A percentile compares a stretch with the other conserved stretches of the same genome.
Conservation (phyloP, 805 yeast species). For the Ogataea philodendri region DNA sequence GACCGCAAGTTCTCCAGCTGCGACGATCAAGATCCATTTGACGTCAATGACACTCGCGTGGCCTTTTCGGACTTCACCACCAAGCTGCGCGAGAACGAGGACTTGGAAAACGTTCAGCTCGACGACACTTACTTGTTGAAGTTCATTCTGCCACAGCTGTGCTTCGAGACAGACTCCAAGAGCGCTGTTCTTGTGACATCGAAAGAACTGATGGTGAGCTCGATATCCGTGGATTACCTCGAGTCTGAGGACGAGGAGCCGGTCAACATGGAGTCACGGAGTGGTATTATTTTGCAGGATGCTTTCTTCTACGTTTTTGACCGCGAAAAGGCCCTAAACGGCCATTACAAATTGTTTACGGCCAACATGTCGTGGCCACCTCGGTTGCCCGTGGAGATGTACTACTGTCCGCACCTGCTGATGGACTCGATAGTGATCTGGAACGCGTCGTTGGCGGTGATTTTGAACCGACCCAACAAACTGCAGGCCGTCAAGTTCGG, state of each 20-base stretch:
- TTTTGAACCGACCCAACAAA: constrained; percentile 51
- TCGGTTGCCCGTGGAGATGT: constrained; percentile 60
- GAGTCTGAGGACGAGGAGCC: constrained; percentile 39
- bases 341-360: constrained; percentile 33
- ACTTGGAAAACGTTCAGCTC: constrained; percentile 20
- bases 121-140: constrained; percentile 51
- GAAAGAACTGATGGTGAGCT: constrained; percentile 56
- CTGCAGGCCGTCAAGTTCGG: constrained; percentile 41
- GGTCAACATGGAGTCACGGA: constrained; percentile 52
- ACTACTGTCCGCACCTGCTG: constrained; percentile 47
- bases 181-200: constrained; percentile 53
- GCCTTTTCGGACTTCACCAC: constrained; percentile 50
- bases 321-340: constrained; percentile 34
- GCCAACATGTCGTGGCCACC: constrained; percentile 57
- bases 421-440: constrained; percentile 47
- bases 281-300: constrained; percentile 54
- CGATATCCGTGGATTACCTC: constrained; percentile 43
- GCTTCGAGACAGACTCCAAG: constrained; percentile 44
- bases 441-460: constrained; percentile 50
- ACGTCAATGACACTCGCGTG: constrained; percentile 20
- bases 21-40: constrained; percentile 12
- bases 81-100: constrained; percentile 40
- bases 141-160: constrained; percentile 81
- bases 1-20: constrained; percentile 9
- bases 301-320: constrained; percentile 53